A percentile compares a stretch with the other conserved stretches of the same genome.
phyloP scores from a whole-genome alignment of 352 stramenopile species.

The Pilasporangium apinafurcum region DNA sequence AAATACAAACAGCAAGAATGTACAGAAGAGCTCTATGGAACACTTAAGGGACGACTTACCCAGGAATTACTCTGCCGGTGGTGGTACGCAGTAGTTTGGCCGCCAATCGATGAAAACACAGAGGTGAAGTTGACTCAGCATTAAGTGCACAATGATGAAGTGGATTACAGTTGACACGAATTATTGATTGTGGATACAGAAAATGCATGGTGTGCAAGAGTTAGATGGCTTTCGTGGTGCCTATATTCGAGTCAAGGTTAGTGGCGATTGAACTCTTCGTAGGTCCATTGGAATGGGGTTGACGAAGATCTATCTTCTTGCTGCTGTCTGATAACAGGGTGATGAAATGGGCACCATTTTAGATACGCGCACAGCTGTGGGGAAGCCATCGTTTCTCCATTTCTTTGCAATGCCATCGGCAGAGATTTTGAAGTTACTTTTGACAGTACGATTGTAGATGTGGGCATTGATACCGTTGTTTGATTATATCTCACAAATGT shows the following conservation, averaged over 20 bases:
- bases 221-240: slow-evolving; percentile 74
- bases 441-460: slow-evolving; percentile 17
- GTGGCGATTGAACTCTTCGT: slow-evolving; percentile 3
- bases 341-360: slow-evolving; percentile 83
- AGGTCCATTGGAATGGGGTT: not conserved
- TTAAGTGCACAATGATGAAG: not conserved
- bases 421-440: slow-evolving; percentile 63
- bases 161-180: not conserved
- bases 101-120: slow-evolving; percentile 27
- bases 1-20: slow-evolving; percentile 84
- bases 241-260: slow-evolving; percentile 76
- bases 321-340: slow-evolving; percentile 19
- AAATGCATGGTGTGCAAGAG: slow-evolving; percentile 66
- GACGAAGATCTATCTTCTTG: too few species aligned
- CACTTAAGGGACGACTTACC: slow-evolving; percentile 64
- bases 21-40: slow-evolving; percentile 75
- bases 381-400: slow-evolving; percentile 80
- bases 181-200: slow-evolving; percentile 15
- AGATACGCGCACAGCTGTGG: slow-evolving; percentile 54
- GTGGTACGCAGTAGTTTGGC: slow-evolving; percentile 85
- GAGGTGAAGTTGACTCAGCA: slow-evolving; percentile 9
- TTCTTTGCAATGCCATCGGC: slow-evolving; percentile 75
- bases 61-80: slow-evolving; percentile 81
- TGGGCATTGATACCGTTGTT: not conserved
- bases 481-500: not conserved